Evolutionary conservation across 2,329 filamentous ascomycete species (phyloP), one percentile per base, ranked within the genome.

Genomic region (Cladorrhinum sp.): DNA sequence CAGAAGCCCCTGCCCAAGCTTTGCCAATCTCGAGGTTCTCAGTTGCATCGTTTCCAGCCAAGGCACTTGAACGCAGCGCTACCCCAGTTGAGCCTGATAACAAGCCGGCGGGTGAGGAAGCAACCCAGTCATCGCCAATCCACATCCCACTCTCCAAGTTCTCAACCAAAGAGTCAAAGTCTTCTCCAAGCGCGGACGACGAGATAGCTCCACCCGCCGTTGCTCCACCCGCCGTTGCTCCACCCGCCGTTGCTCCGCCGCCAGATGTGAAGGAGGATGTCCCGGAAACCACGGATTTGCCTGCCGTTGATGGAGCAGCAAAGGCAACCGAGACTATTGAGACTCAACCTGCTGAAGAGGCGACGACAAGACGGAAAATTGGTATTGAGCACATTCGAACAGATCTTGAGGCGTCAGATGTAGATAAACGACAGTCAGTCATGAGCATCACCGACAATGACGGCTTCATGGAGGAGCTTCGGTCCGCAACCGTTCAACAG

Each of bases 381-480:
- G 59, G 69, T 9, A 70, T 82, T 20, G 82, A 87, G 26, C 84
- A 84, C 18, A 87, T 90, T 56, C 76, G 75, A 39, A 86, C 83
- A 2, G 76, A 81, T 62, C 61, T 82, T 16, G 72, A 75, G 12
- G 58, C 66, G 20, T 64, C 71, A 14, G 73, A 73, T 24, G 73
- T 70, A 57, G 67, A 71, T 18, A 71, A 68, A n/a, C 57, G 67
- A 30, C 70, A 67, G 39, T 71, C 77, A 1, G 77, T 79, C 46
- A 69, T 81, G 48, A 82, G 83, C 71, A 76, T 85, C 46, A 82
- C 76, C 24, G 87, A 89, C n/a, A 90, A 94, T 72, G 91, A 95
- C 70, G 88, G 86, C 16, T 84, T 93, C 64, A 89, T 96, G 84
- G 90, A 96, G 60, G 92, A 96, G 75, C 77, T 96, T 59, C 89